Evolutionary conservation across 805 yeast genomes (phyloP).

Genomic region (Grigorovia humatica): DNA sequence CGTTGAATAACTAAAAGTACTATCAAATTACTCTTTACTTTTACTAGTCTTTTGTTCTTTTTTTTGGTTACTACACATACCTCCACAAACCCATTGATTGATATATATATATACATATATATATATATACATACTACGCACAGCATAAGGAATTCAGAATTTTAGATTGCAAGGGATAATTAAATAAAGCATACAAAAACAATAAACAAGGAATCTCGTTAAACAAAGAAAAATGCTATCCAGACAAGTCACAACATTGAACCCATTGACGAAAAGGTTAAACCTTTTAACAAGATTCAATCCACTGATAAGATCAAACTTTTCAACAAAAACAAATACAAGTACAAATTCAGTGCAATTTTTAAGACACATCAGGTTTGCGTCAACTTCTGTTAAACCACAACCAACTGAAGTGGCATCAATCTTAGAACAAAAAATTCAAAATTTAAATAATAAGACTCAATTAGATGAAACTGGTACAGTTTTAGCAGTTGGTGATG

Average conservation of each 20-base stretch:
- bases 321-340: neutral
- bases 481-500: conserved; percentile 99
- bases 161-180: too few relatives aligned
- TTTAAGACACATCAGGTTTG: conserved; percentile 44
- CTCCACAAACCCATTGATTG: too few relatives aligned
- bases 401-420: conserved; percentile 99
- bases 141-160: too few relatives aligned
- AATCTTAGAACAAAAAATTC: conserved; percentile 96
- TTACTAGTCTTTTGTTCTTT: too few relatives aligned
- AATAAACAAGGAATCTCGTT: too few relatives aligned
- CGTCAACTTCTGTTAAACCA: conserved; percentile 63
- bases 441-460: conserved; percentile 97
- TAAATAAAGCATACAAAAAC: neutral
- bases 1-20: too few relatives aligned
- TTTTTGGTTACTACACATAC: too few relatives aligned
- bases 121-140: too few relatives aligned
- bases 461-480: conserved; percentile 98
- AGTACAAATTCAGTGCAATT: too few relatives aligned
- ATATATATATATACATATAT: too few relatives aligned
- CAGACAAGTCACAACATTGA: neutral
- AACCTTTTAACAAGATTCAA: neutral
- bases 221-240: neutral
- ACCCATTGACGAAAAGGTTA: neutral
- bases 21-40: too few relatives aligned
- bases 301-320: neutral